Evolutionary conservation across 192 early-diverging fungal genomes (phyloP), one percentile per base, ranked within the genome.

Genomic region (Coemansia sp.): DNA sequence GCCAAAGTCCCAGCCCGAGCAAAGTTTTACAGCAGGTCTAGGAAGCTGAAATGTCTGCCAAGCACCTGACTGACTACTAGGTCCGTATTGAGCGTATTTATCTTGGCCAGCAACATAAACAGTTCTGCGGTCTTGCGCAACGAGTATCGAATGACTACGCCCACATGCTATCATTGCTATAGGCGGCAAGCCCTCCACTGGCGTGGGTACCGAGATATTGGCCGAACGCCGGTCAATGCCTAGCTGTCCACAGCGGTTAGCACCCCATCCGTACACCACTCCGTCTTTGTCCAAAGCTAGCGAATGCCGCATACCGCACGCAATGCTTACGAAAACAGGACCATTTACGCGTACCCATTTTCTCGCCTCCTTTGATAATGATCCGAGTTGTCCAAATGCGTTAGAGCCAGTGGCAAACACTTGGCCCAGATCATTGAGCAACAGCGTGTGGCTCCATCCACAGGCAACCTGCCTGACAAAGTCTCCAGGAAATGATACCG

Each of bases 241-340:
- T 18, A 91, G 75, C 63, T 88, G 88, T 30, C 89, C 89, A 68
- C 78, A 75, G 12, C 89, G 85, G 67, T 86, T 85, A 59, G 87
- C 87, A 9, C 89, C 89, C 86, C 89, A 91, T 2, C 78, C 83
- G 66, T 75, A 87, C n/a, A 82, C 75, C 3, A 12, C 39, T 0
- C 83, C 83, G 12, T 85, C 59, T 1, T 60, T 65, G 52, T 69
- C 62, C 12, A 91, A 49, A 3, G 86, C 80, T 34, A 93, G 39
- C 15, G 83, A 84, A 61, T 93, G 90, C 43, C 89, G 84, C 59
- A 87, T 77, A 0, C 91, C 91, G 64, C 88, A 89, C 6, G 79
- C 84, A 27, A 93, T 70, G 12, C 72, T 68, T 13, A 75, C 66
- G 8, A 90, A 76, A 30, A 69, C 43, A 2, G 41, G 7, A 0